phyloP scores from a whole-genome alignment of 306 rosid species.

The Cucurbita maxima region DNA sequence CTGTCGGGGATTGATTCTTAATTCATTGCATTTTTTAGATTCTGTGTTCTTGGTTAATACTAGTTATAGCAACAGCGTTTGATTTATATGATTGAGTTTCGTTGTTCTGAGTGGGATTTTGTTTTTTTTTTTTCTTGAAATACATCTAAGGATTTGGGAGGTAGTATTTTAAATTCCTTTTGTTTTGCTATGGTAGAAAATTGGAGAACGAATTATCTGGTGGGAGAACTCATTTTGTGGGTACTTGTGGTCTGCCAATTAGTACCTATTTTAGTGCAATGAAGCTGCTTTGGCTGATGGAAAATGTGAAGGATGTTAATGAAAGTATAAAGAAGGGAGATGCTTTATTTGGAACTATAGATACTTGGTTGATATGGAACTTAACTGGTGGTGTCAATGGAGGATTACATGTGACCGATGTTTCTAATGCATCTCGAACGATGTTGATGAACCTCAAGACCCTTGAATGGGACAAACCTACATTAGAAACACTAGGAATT shows the following conservation, averaged over 20 bases:
- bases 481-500: constrained; percentile 37
- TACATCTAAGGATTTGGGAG: neutral
- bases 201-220: constrained; percentile 67
- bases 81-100: neutral
- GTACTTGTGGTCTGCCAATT: constrained; percentile 71
- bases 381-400: constrained; percentile 61
- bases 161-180: neutral
- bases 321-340: constrained; percentile 47
- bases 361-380: constrained; percentile 88
- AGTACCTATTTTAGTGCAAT: constrained; percentile 79
- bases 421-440: constrained; percentile 75
- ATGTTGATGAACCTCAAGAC: constrained; percentile 83
- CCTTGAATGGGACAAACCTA: constrained; percentile 58
- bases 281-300: constrained; percentile 74
- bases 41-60: neutral
- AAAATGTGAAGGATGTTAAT: constrained; percentile 52
- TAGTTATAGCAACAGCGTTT: neutral
- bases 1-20: neutral
- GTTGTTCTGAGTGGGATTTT: neutral
- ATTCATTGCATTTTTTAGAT: neutral
- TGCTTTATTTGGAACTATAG: constrained; percentile 77
- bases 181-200: constrained; percentile 25
- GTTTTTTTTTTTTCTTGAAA: neutral
- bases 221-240: constrained; percentile 60
- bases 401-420: constrained; percentile 75